Evolutionary conservation across 192 early-diverging fungal genomes (phyloP).

Genomic region (Entophlyctis luteolus): DNA sequence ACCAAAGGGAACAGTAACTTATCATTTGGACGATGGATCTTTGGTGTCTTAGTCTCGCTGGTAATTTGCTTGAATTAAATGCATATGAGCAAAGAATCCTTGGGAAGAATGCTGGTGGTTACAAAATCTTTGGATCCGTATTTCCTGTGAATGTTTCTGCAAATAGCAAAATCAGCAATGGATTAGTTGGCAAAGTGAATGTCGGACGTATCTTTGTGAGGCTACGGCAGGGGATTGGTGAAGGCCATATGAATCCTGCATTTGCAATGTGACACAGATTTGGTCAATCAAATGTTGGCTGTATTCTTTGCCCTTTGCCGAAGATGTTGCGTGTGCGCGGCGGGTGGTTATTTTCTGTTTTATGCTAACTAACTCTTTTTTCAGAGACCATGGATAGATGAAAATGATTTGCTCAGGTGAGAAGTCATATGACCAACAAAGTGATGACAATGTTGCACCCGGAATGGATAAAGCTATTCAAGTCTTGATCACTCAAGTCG

Average conservation of each 20-base stretch:
- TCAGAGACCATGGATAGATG: slow-evolving; percentile 70
- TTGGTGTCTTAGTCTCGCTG: slow-evolving; percentile 67
- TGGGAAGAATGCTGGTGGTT: slow-evolving; percentile 49
- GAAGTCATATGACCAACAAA: slow-evolving; percentile 74
- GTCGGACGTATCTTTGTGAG: slow-evolving; percentile 75
- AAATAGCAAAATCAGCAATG: too few relatives aligned
- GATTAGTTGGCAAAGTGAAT: slow-evolving; percentile 65
- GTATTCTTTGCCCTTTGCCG: slow-evolving; percentile 87
- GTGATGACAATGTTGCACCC: slow-evolving; percentile 85
- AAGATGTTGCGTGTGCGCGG: slow-evolving; percentile 69
- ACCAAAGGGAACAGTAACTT: too few relatives aligned
- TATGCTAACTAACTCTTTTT: slow-evolving; percentile 24
- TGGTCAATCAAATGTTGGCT: slow-evolving; percentile 90
- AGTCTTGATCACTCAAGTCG: slow-evolving; percentile 79
- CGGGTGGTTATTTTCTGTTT: too few relatives aligned
- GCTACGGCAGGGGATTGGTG: slow-evolving; percentile 68
- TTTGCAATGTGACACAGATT: slow-evolving; percentile 68
- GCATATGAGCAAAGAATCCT: slow-evolving; percentile 77
- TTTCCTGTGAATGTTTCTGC: too few relatives aligned
- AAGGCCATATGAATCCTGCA: slow-evolving; percentile 68
- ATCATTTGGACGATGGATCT: slow-evolving; percentile 55
- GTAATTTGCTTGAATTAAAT: slow-evolving; percentile 84
- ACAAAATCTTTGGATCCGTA: slow-evolving; percentile 33
- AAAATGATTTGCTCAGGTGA: slow-evolving; percentile 92
- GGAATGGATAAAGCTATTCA: slow-evolving; percentile 91